Evolutionary conservation across 108 stramenopile species (phyloP).

Genomic region (Cyclotella kingstonii): DNA sequence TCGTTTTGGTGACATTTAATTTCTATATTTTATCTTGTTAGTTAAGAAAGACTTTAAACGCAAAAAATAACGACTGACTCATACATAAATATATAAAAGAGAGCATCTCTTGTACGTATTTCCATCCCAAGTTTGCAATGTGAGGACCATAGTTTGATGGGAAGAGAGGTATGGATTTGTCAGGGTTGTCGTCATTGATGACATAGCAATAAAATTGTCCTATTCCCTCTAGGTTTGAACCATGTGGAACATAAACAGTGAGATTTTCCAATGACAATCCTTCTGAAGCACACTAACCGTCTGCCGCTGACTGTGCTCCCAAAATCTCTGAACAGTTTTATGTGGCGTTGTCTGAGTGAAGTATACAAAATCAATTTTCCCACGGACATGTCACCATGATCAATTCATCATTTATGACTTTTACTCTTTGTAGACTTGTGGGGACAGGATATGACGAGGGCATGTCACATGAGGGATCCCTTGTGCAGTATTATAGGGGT

Average conservation of each 20-base stretch:
- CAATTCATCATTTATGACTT: constrained; percentile 10
- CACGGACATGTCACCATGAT: constrained; percentile 61
- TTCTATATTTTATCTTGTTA: no score
- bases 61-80: no score
- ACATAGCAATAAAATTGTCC: constrained; percentile 57
- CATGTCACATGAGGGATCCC: no score
- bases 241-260: constrained; percentile 42
- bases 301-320: constrained; percentile 36
- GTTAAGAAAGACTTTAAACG: no score
- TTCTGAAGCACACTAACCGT: constrained; percentile 38
- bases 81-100: constrained; percentile 24
- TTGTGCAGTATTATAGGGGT: no score
- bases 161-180: constrained; percentile 12
- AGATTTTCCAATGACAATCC: constrained; percentile 52
- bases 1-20: no score
- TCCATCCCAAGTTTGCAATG: constrained; percentile 56
- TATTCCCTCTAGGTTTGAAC: constrained; percentile 57
- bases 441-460: no score
- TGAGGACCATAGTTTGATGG: constrained; percentile 63
- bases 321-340: constrained; percentile 41
- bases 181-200: constrained; percentile 14
- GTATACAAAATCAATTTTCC: constrained; percentile 52
- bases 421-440: no score
- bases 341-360: constrained; percentile 30
- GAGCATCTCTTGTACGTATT: constrained; percentile 74